A percentile compares a stretch with the other conserved stretches of the same genome.
Conservation (phyloP, 768 basidiomycete species). For the Trametes cubensis region DNA sequence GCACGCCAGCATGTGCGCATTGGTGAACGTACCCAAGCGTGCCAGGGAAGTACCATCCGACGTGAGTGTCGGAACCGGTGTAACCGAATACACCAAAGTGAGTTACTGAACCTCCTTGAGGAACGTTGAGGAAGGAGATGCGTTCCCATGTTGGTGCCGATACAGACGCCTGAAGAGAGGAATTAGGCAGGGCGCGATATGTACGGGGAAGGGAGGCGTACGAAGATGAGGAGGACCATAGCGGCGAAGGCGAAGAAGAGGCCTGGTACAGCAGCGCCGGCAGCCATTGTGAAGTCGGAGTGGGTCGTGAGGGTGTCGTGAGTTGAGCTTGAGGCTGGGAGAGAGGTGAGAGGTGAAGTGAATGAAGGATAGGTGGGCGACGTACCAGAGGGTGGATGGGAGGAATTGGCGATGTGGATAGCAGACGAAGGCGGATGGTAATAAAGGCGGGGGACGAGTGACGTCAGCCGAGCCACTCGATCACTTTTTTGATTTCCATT, state of each 20-base stretch:
- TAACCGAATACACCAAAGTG: conserved; percentile 81
- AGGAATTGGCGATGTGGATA: not conserved
- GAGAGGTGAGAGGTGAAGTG: not conserved
- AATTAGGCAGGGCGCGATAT: conserved; percentile 1
- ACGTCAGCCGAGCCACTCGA: conserved; percentile 16
- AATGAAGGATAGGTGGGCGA: not conserved
- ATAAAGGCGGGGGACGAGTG: conserved; percentile 2
- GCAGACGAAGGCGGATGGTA: not conserved
- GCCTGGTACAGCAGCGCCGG: conserved; percentile 66
- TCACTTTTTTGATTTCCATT: conserved; percentile 4
- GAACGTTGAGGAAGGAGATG: conserved; percentile 68
- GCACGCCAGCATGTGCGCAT: too few species aligned
- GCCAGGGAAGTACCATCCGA: conserved; percentile 62
- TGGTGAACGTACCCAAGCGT: conserved; percentile 53
- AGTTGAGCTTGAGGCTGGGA: conserved; percentile 7
- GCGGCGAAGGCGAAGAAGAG: conserved; percentile 74
- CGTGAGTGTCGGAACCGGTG: conserved; percentile 53
- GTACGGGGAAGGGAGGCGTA: conserved; percentile 38
- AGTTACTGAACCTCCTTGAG: conserved; percentile 38
- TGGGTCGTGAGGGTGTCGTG: conserved; percentile 23
- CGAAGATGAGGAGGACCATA: conserved; percentile 68
- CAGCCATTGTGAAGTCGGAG: conserved; percentile 41
- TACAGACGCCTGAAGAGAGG: conserved; percentile 57
- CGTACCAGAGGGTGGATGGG: not conserved
- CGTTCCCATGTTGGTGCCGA: conserved; percentile 74